These are phyloP conservation scores for Aspergillus baeticus DNA, from an alignment of 495 filamentous ascomycete genomes.

Conservation along the genomic window DNA sequence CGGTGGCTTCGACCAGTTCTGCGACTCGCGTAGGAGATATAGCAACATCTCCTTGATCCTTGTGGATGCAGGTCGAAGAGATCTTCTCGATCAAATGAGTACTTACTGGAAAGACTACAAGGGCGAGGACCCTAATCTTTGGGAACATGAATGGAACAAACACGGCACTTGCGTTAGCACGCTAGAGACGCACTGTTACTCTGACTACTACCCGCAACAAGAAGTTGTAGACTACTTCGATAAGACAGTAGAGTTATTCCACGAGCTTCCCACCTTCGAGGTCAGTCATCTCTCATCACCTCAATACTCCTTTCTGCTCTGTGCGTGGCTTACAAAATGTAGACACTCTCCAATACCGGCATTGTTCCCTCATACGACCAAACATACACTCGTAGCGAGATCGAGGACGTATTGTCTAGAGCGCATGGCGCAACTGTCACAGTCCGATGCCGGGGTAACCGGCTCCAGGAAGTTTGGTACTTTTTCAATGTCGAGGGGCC, in stretches of 20 bases:
- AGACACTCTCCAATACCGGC: constrained; percentile 47
- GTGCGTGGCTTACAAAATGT: constrained; percentile 5
- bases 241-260: constrained; percentile 53
- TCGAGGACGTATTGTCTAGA: constrained; percentile 60
- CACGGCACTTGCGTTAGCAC: constrained; percentile 66
- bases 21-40: constrained; percentile 65
- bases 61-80: constrained; percentile 55
- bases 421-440: constrained; percentile 67
- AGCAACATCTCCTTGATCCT: constrained; percentile 70
- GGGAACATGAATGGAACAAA: constrained; percentile 88
- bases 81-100: constrained; percentile 70
- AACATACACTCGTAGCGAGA: constrained; percentile 60
- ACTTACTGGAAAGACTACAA: constrained; percentile 72
- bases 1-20: constrained; percentile 73
- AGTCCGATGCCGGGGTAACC: constrained; percentile 59
- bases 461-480: constrained; percentile 82
- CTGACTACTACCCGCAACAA: constrained; percentile 57
- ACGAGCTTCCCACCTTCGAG: constrained; percentile 43
- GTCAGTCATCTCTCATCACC: too few species aligned
- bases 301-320: background rate
- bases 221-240: constrained; percentile 63
- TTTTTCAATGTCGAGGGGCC: constrained; percentile 77
- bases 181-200: constrained; percentile 72
- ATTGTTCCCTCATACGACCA: constrained; percentile 44
- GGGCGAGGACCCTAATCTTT: constrained; percentile 67